phyloP scores from a whole-genome alignment of 225 moss, liverwort and hornwort genomes.

The Physcomitrium patens region DNA sequence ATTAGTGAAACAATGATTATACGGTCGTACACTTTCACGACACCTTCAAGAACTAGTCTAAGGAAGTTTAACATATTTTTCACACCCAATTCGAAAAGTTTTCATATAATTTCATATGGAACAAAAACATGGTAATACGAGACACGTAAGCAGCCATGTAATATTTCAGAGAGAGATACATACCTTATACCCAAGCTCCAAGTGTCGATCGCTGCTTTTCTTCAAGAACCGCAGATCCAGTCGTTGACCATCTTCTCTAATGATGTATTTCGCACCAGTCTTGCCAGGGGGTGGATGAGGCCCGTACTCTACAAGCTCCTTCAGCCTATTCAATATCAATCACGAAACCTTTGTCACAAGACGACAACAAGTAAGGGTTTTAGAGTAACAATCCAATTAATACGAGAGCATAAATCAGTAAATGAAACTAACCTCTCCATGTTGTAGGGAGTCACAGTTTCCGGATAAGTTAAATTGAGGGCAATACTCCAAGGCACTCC shows the following conservation, averaged over 20 bases:
- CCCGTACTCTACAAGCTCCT: constrained; percentile 99
- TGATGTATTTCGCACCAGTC: constrained; percentile 98
- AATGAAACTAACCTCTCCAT: constrained; percentile 76
- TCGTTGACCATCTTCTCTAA: constrained; percentile 97
- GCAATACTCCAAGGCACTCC: constrained; percentile 99
- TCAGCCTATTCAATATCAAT: constrained; percentile 69
- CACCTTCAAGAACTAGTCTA: constrained; percentile 1
- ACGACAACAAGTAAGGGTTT: not conserved
- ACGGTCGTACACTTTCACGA: too few relatives aligned
- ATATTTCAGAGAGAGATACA: not conserved
- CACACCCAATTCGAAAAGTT: not conserved
- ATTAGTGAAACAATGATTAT: not conserved
- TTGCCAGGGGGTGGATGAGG: constrained; percentile 99
- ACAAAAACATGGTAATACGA: not conserved
- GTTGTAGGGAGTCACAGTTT: constrained; percentile 99
- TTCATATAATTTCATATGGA: not conserved
- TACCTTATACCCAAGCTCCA: constrained; percentile 98
- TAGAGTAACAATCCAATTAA: not conserved
- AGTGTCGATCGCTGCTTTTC: constrained; percentile 97
- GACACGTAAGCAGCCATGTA: not conserved
- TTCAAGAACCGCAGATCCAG: constrained; percentile 97
- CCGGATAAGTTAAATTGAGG: constrained; percentile 95
- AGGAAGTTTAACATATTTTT: not conserved
- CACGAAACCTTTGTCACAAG: constrained; percentile 26
- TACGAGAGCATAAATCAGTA: not conserved